These are phyloP conservation scores for Apophysomyces variabilis DNA, from an alignment of 371 early-diverging fungal genomes.

Conservation along the genomic window DNA sequence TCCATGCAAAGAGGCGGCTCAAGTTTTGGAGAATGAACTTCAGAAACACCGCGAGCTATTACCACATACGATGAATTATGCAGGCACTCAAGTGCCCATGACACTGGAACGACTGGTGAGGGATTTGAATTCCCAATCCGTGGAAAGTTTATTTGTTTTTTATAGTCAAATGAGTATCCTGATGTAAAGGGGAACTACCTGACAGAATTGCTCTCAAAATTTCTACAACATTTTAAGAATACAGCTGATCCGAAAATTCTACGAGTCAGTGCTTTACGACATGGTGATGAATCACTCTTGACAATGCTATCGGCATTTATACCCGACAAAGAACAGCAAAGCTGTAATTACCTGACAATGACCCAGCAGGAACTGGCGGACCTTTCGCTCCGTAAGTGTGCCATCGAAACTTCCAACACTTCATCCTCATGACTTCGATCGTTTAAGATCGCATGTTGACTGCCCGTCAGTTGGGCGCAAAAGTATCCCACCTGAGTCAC, in stretches of 20 bases:
- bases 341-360: constrained; percentile 35
- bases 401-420: background rate
- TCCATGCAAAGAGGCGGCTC: constrained; percentile 58
- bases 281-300: constrained; percentile 47
- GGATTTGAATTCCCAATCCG: constrained; percentile 6
- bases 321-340: constrained; percentile 18
- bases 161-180: constrained; percentile 37
- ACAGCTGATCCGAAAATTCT: constrained; percentile 36
- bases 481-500: constrained; percentile 23
- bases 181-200: constrained; percentile 32
- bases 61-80: constrained; percentile 67
- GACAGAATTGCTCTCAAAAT: constrained; percentile 28
- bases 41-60: constrained; percentile 54
- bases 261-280: constrained; percentile 41
- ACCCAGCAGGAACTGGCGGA: constrained; percentile 21
- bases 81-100: constrained; percentile 57
- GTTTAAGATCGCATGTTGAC: constrained; percentile 36
- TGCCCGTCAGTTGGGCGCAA: constrained; percentile 37
- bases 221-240: constrained; percentile 39
- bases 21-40: constrained; percentile 53
- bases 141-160: constrained; percentile 9
- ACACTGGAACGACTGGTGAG: constrained; percentile 66
- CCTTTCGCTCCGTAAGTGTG: constrained; percentile 30
- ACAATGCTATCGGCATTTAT: constrained; percentile 48
- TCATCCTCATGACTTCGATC: background rate